phyloP scores from a whole-genome alignment of 345 rosid species.

The Citrus inodora region DNA sequence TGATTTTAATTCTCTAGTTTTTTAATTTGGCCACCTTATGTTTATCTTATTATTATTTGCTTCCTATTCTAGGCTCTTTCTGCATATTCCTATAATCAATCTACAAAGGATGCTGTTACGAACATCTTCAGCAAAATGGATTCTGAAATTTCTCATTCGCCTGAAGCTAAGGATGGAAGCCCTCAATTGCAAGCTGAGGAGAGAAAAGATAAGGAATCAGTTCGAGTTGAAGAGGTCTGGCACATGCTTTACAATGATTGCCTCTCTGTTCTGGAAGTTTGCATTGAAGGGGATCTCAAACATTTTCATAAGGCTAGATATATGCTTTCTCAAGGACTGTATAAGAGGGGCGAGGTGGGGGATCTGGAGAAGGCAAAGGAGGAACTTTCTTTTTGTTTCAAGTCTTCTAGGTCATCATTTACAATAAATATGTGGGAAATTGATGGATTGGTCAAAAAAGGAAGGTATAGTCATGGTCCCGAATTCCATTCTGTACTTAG shows the following conservation, averaged over 20 bases:
- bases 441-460: slow-evolving; percentile 95
- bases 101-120: slow-evolving; percentile 56
- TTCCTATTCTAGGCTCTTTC: slow-evolving; percentile 55
- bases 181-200: slow-evolving; percentile 33
- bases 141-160: slow-evolving; percentile 37
- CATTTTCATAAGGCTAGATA: slow-evolving; percentile 98
- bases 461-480: slow-evolving; percentile 51
- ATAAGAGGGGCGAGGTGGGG: slow-evolving; percentile 61
- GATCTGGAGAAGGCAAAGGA: slow-evolving; percentile 93
- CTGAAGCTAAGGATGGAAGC: slow-evolving; percentile 39
- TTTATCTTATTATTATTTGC: slow-evolving; percentile 20
- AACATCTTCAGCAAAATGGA: slow-evolving; percentile 41
- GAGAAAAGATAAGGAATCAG: slow-evolving; percentile 39
- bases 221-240: slow-evolving; percentile 67
- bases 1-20: background rate
- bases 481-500: background rate
- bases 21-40: background rate
- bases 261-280: slow-evolving; percentile 77
- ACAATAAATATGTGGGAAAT: slow-evolving; percentile 99
- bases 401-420: slow-evolving; percentile 85
- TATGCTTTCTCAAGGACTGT: slow-evolving; percentile 89
- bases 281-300: slow-evolving; percentile 94
- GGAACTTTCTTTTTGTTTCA: slow-evolving; percentile 91
- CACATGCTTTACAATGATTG: slow-evolving; percentile 85
- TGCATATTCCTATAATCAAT: slow-evolving; percentile 52